phyloP scores from a whole-genome alignment of 352 stramenopile genomes.

The Elongisporangium anandrum region DNA sequence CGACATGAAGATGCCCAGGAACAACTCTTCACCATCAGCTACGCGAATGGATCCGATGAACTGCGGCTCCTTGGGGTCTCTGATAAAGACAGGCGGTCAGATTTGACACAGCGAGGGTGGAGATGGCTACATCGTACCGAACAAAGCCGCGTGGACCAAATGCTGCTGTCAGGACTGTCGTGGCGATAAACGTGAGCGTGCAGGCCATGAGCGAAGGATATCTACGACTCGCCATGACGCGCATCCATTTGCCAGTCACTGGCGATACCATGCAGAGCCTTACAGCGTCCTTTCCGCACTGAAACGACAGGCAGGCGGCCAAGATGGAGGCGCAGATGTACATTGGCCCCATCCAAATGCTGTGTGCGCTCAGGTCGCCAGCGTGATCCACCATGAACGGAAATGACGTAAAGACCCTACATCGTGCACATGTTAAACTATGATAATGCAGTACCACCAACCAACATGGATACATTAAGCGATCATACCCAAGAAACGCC shows the following conservation, averaged over 20 bases:
- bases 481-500: constrained; percentile 63
- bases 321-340: constrained; percentile 61
- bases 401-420: constrained; percentile 84
- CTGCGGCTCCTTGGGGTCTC: constrained; percentile 76
- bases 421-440: constrained; percentile 4
- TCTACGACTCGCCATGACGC: constrained; percentile 11
- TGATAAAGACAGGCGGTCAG: constrained; percentile 9
- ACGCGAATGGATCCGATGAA: constrained; percentile 58
- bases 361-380: constrained; percentile 52
- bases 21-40: constrained; percentile 60
- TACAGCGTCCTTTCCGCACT: constrained; percentile 34
- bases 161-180: constrained; percentile 35
- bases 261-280: constrained; percentile 8
- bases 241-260: constrained; percentile 7
- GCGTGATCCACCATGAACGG: constrained; percentile 87
- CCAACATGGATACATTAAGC: neutral
- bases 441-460: neutral
- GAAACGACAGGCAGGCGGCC: constrained; percentile 51
- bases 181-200: constrained; percentile 27
- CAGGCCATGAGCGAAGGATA: constrained; percentile 26
- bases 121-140: constrained; percentile 21
- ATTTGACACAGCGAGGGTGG: neutral
- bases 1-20: constrained; percentile 73
- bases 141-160: constrained; percentile 63
- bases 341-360: constrained; percentile 32